phyloP scores from a whole-genome alignment of 345 rosid species.

The Xanthoceras sorbifolium region DNA sequence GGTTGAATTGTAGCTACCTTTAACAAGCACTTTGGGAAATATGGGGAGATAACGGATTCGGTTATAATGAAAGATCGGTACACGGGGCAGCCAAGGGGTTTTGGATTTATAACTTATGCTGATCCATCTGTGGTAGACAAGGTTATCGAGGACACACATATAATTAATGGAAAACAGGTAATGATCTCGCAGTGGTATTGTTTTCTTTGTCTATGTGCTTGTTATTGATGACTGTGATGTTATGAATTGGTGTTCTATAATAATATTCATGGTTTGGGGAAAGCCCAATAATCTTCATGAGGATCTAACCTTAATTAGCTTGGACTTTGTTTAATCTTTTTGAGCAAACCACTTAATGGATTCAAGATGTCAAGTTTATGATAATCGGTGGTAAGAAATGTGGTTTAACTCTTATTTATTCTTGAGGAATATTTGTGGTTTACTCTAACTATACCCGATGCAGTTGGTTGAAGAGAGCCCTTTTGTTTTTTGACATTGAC shows the following conservation, averaged over 20 bases:
- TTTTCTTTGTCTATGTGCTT: neutral
- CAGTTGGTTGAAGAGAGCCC: too few species aligned
- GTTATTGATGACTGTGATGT: neutral
- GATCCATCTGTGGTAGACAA: constrained; percentile 86
- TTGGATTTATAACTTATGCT: constrained; percentile 88
- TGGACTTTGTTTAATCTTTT: too few species aligned
- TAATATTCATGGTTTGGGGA: neutral
- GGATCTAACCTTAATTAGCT: neutral
- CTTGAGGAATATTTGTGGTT: neutral
- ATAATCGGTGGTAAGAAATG: neutral
- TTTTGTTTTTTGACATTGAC: too few species aligned
- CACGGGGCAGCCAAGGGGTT: constrained; percentile 86
- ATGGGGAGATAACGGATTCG: constrained; percentile 84
- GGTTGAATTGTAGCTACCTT: constrained; percentile 51
- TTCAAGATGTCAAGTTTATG: neutral
- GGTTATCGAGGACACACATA: constrained; percentile 76
- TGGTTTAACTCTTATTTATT: neutral
- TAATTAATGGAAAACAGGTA: constrained; percentile 88
- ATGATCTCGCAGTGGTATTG: neutral
- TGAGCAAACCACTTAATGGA: neutral
- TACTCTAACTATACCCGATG: too few species aligned
- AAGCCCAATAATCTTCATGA: neutral
- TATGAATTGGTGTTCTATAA: neutral
- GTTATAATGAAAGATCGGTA: constrained; percentile 93
- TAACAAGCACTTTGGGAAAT: constrained; percentile 72